A percentile compares a stretch with the other conserved stretches of the same genome.
Evolutionary conservation across 148 eudicot genomes (phyloP).

Genomic region (Linanthus parryae): DNA sequence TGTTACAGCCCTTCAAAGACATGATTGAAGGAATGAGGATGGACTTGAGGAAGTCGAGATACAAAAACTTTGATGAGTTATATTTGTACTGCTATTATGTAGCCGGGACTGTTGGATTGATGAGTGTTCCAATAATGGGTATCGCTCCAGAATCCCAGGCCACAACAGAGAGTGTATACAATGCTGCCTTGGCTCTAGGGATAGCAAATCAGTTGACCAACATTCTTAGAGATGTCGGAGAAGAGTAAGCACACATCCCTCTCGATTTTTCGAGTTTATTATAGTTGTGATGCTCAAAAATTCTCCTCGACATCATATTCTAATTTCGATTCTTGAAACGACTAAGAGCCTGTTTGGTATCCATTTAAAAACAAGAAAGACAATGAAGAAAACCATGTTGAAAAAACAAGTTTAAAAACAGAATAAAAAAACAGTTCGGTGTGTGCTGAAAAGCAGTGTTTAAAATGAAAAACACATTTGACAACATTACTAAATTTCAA

Average conservation of each 20-base stretch:
- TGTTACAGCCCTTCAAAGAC: conserved; percentile 19
- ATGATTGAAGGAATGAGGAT: conserved; percentile 25
- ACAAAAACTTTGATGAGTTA: conserved; percentile 24
- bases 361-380: too few relatives aligned
- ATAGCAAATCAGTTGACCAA: conserved; percentile 21
- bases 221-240: conserved; percentile 25
- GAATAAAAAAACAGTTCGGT: too few relatives aligned
- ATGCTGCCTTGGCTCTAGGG: conserved; percentile 20
- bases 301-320: too few relatives aligned
- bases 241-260: conserved; percentile 35
- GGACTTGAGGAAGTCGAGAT: conserved; percentile 20
- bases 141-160: conserved; percentile 22
- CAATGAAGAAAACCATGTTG: too few relatives aligned
- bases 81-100: conserved; percentile 23
- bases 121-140: conserved; percentile 27
- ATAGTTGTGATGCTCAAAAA: too few relatives aligned
- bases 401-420: too few relatives aligned
- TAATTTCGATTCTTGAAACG: too few relatives aligned
- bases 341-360: too few relatives aligned
- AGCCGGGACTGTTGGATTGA: conserved; percentile 18
- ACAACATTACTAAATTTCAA: too few relatives aligned
- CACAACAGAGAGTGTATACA: conserved; percentile 23
- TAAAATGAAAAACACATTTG: too few relatives aligned
- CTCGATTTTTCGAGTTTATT: too few relatives aligned
- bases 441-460: too few relatives aligned